Evolutionary conservation across 129 eudicot species (phyloP).

Genomic region (Centrapalus pauciflorus): DNA sequence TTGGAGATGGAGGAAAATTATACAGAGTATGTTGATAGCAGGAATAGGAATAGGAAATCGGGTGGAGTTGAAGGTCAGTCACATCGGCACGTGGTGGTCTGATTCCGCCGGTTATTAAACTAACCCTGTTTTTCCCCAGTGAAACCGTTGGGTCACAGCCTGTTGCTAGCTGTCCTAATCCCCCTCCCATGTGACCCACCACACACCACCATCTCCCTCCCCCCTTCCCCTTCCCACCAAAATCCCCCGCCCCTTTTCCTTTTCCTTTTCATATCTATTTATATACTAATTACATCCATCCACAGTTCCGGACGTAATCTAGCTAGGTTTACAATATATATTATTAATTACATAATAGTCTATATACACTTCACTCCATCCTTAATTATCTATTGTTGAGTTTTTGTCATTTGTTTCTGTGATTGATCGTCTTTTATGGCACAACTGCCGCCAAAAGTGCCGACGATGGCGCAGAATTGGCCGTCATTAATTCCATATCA

Average conservation of each 20-base stretch:
- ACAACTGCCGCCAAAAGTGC: constrained; percentile 78
- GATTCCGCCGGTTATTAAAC: constrained; percentile 65
- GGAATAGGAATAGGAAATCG: background rate
- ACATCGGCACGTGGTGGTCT: constrained; percentile 81
- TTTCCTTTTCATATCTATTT: background rate
- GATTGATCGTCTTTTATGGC: constrained; percentile 35
- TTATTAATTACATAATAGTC: background rate
- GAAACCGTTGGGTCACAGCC: constrained; percentile 38
- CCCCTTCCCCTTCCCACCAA: constrained; percentile 34
- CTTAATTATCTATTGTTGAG: background rate
- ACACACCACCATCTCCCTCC: constrained; percentile 33
- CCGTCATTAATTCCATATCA: constrained; percentile 54
- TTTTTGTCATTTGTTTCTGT: background rate
- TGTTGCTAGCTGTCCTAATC: constrained; percentile 37
- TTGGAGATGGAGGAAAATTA: background rate
- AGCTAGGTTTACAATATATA: too few species aligned
- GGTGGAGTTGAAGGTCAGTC: constrained; percentile 25
- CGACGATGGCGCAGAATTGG: constrained; percentile 79
- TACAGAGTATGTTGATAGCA: background rate
- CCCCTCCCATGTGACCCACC: constrained; percentile 60
- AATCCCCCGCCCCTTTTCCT: background rate
- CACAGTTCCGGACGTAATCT: background rate
- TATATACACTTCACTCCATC: background rate
- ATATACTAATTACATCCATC: background rate
- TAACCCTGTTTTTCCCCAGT: constrained; percentile 23